Conservation (phyloP, 192 early-diverging fungal species). For the Podila clonocystis region DNA sequence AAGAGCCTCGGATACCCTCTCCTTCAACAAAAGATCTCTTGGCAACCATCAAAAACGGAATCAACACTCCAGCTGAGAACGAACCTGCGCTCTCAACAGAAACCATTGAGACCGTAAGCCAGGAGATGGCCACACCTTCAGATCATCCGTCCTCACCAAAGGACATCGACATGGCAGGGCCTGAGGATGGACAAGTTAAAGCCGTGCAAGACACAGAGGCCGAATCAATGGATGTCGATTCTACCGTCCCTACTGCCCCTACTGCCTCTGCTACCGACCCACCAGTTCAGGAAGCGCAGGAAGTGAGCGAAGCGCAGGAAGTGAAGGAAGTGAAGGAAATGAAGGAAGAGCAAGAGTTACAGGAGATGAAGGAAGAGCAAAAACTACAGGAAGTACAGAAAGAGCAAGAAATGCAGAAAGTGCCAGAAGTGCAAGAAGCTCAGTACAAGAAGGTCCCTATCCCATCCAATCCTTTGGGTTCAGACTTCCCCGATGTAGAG, state of each 20-base stretch:
- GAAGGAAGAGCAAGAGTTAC: neutral
- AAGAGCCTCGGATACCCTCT: too few relatives aligned
- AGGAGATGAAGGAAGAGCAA: neutral
- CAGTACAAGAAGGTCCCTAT: too few relatives aligned
- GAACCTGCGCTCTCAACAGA: neutral
- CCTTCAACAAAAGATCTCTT: too few relatives aligned
- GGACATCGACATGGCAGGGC: neutral
- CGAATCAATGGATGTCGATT: neutral
- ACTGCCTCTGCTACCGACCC: neutral
- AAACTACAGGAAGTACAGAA: neutral
- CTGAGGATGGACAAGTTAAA: neutral
- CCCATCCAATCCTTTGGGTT: neutral
- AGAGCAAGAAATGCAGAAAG: neutral
- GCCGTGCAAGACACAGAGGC: neutral
- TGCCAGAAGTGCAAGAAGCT: neutral
- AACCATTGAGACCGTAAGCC: neutral
- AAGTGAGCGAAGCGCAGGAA: too few relatives aligned
- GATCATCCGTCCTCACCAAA: neutral
- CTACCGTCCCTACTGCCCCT: neutral
- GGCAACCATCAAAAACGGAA: too few relatives aligned
- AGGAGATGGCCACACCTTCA: neutral
- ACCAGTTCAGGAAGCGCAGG: neutral
- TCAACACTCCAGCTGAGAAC: too few relatives aligned
- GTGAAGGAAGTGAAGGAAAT: neutral
- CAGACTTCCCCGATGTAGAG: slow-evolving; percentile 1